phyloP scores from a whole-genome alignment of 2,329 filamentous ascomycete genomes.

The Colletotrichum sp. region DNA sequence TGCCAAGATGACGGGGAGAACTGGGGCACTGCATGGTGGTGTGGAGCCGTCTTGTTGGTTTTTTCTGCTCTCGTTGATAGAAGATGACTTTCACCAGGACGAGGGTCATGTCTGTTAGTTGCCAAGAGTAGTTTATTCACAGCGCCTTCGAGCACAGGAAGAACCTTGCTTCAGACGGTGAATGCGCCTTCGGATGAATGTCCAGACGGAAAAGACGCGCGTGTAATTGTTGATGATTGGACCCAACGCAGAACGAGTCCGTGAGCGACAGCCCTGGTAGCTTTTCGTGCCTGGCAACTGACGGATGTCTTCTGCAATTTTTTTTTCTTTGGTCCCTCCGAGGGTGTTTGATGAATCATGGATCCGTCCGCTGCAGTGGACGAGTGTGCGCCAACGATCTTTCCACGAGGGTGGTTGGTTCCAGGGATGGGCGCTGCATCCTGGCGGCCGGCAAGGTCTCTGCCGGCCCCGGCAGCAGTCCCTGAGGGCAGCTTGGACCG shows the following conservation, averaged over 20 bases:
- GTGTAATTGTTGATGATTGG: background rate
- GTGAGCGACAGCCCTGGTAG: background rate
- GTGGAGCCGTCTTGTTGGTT: background rate
- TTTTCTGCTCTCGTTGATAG: background rate
- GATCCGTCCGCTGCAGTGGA: background rate
- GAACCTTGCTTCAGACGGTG: background rate
- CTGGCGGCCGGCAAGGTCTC: constrained; percentile 6
- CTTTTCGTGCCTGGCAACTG: background rate
- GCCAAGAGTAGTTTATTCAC: constrained; percentile 19
- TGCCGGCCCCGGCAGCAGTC: background rate
- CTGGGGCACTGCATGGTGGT: background rate
- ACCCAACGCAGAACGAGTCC: background rate
- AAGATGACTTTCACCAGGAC: background rate
- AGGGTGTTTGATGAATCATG: constrained; percentile 15
- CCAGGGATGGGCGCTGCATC: background rate
- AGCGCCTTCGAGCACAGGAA: background rate
- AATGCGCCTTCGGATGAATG: background rate
- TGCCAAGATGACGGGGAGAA: constrained; percentile 18
- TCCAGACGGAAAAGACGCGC: background rate
- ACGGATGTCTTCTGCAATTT: background rate
- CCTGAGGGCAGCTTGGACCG: background rate
- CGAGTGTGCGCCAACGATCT: constrained; percentile 13
- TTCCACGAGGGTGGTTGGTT: constrained; percentile 14
- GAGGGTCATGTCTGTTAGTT: background rate
- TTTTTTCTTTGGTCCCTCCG: background rate